These are phyloP conservation scores for Acephala macrosclerotiorum DNA, from an alignment of 2,329 filamentous ascomycete genomes.

Conservation along the genomic window DNA sequence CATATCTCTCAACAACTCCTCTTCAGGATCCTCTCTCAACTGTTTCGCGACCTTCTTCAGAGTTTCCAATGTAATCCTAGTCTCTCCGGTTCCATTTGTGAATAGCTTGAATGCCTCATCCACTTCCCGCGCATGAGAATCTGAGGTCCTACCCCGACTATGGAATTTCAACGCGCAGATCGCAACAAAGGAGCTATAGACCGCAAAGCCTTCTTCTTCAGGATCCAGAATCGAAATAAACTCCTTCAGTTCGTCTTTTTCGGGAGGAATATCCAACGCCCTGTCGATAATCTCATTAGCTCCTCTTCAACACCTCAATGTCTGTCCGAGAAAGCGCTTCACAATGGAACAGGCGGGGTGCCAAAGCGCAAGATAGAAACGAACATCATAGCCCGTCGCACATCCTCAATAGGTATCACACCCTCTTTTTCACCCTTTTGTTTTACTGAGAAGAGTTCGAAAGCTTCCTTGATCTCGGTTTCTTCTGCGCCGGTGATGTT, in stretches of 20 bases:
- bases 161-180: constrained; percentile 89
- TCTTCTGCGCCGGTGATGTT: constrained; percentile 86
- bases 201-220: constrained; percentile 77
- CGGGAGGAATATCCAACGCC: constrained; percentile 80
- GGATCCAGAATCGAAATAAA: constrained; percentile 87
- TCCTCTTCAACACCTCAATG: neutral
- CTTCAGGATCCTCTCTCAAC: constrained; percentile 83
- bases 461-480: constrained; percentile 89
- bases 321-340: constrained; percentile 6
- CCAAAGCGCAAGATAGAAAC: constrained; percentile 10
- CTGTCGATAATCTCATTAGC: constrained; percentile 51
- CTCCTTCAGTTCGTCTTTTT: constrained; percentile 72
- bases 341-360: constrained; percentile 16
- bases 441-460: constrained; percentile 78
- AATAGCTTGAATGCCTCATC: constrained; percentile 86
- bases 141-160: constrained; percentile 57
- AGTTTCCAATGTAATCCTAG: constrained; percentile 81
- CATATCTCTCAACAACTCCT: constrained; percentile 90
- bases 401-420: constrained; percentile 48
- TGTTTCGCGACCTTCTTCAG: constrained; percentile 80
- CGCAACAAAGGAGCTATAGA: constrained; percentile 83
- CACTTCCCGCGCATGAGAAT: constrained; percentile 70
- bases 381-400: constrained; percentile 77
- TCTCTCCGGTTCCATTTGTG: constrained; percentile 58
- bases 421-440: constrained; percentile 76